Conservation (phyloP, 2,329 filamentous ascomycete genomes). For the Microsporum ferrugineum region DNA sequence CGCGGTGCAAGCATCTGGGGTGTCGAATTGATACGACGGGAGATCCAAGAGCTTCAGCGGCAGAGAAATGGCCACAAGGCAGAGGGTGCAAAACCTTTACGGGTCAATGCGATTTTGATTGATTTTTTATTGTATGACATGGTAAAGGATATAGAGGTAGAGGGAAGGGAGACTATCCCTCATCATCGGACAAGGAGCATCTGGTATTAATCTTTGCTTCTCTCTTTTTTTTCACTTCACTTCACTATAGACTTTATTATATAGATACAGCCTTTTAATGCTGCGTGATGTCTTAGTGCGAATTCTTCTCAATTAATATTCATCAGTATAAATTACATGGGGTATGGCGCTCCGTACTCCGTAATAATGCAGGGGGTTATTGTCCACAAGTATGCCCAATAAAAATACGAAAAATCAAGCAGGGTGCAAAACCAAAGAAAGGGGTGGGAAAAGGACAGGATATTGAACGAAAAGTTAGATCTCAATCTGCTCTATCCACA, state of each 20-base stretch:
- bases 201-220: conserved; percentile 57
- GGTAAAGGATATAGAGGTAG: conserved; percentile 71
- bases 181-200: conserved; percentile 89
- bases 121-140: conserved; percentile 96
- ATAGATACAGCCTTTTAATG: background rate
- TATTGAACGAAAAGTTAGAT: background rate
- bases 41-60: conserved; percentile 46
- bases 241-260: background rate
- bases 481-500: conserved; percentile 26
- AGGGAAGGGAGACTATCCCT: conserved; percentile 47
- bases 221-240: background rate
- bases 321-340: background rate
- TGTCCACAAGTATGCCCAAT: background rate
- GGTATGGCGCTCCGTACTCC: conserved; percentile 1
- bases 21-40: conserved; percentile 72
- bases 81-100: conserved; percentile 26
- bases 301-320: background rate
- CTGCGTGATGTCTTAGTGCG: background rate
- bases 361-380: background rate
- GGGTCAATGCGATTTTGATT: conserved; percentile 77
- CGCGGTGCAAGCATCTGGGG: conserved; percentile 94
- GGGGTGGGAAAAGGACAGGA: background rate
- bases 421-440: background rate
- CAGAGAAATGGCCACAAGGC: conserved; percentile 8
- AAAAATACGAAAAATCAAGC: background rate